phyloP scores from a whole-genome alignment of 2,329 filamentous ascomycete species.

The Fusarium buharicum region DNA sequence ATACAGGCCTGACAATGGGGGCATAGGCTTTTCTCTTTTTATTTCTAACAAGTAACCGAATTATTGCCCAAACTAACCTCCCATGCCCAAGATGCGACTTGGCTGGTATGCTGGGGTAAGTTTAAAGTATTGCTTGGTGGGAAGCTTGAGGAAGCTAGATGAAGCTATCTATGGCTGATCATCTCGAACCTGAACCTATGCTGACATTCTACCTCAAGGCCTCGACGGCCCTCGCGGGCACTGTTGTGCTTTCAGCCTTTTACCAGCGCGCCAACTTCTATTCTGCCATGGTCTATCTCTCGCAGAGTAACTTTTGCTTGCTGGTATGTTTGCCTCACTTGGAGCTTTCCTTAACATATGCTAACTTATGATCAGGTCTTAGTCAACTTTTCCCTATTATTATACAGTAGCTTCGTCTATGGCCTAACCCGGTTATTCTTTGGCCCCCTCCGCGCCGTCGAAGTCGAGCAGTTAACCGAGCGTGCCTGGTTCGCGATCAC shows the following conservation, averaged over 20 bases:
- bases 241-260: constrained; percentile 89
- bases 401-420: constrained; percentile 84
- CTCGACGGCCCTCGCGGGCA: constrained; percentile 84
- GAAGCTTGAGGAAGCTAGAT: constrained; percentile 40
- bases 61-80: constrained; percentile 23
- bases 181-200: constrained; percentile 7
- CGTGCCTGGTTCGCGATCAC: constrained; percentile 98
- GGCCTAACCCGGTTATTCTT: constrained; percentile 90
- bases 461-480: constrained; percentile 97
- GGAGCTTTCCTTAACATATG: constrained; percentile 6
- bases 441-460: constrained; percentile 88
- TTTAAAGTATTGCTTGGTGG: constrained; percentile 38
- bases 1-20: constrained; percentile 38
- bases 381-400: constrained; percentile 86
- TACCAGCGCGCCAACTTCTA: constrained; percentile 98
- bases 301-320: constrained; percentile 94
- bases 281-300: constrained; percentile 94
- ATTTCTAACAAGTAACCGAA: constrained; percentile 17
- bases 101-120: constrained; percentile 71
- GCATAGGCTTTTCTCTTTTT: constrained; percentile 19
- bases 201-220: constrained; percentile 60
- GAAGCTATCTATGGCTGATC: constrained; percentile 35
- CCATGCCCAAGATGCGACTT: constrained; percentile 64
- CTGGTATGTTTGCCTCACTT: constrained; percentile 69
- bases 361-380: constrained; percentile 70